Base-by-base conservation (phyloP, 2,329 filamentous ascomycete species). In the Colletotrichum lentis region DNA sequence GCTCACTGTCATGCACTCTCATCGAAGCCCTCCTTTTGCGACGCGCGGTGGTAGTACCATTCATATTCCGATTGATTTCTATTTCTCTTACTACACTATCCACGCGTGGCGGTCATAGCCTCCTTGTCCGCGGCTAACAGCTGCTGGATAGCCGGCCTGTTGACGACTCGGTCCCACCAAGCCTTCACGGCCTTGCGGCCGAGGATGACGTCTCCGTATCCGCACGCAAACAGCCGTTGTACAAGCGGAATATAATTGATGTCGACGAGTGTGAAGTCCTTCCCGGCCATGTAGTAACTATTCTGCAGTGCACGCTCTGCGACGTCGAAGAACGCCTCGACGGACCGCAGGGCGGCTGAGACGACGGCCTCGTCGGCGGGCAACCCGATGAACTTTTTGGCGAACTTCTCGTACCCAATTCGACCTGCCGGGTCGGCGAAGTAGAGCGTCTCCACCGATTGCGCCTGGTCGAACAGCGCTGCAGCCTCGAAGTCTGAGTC, bases 201-300 rank as follows among this genome's bases (percentile, higher is more conserved):
- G 47, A 71, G 39, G 64, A 82, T 71, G 31, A 80, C 11, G 60
- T 81, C 76, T 71, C 73, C 76, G 37, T 79, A 78, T 18, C 80
- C 80, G 64, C 76, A 77, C 8, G 74, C 78, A 66, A 82, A 78
- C 67, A 83, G 76, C 70, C 80, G 79, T 64, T 77, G 76, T 18
- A 83, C 76, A 68, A 81, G 69, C 5, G 81, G 81, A 72, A 84
- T 80, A 69, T 84, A 84, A 75, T 80, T 81, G 70, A 84, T 81
- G 73, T 84, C 82, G 46, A 75, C 73, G 14, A 84, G 77, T 39
- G 78, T 80, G 69, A 82, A 84, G 12, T 77, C 65, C 5, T 78
- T 73, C 61, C 82, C 82, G 52, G 80, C 81, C 80, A 83, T 82
- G 73, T 81, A 83, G 18, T 78, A 74, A 39, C 73, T 76, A 2